Conservation (phyloP, 2,329 filamentous ascomycete species). For the Ascomycota sp. region DNA sequence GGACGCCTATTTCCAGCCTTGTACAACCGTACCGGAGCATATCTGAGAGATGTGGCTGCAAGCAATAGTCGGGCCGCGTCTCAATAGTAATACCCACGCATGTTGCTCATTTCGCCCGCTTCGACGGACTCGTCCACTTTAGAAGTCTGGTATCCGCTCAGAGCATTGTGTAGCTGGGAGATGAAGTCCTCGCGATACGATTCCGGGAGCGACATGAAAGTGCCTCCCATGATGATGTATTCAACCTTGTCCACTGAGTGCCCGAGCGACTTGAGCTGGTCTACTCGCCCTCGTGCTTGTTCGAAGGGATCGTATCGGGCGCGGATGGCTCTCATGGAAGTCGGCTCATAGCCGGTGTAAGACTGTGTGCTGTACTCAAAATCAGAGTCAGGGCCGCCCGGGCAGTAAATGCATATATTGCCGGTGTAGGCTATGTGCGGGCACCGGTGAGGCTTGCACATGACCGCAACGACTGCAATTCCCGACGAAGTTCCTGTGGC, state of each 20-base stretch:
- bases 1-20: constrained; percentile 80
- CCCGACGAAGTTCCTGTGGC: constrained; percentile 67
- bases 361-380: constrained; percentile 99
- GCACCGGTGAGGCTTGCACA: constrained; percentile 97
- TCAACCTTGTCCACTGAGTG: constrained; percentile 98
- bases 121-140: constrained; percentile 91
- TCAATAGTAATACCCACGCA: constrained; percentile 98
- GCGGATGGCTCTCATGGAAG: constrained; percentile 93
- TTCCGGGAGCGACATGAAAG: constrained; percentile 89
- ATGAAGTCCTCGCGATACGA: constrained; percentile 88
- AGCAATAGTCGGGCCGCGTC: constrained; percentile 87
- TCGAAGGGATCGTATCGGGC: constrained; percentile 96
- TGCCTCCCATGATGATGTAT: constrained; percentile 99
- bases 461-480: constrained; percentile 94
- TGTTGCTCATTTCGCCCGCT: constrained; percentile 87
- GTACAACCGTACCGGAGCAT: constrained; percentile 99
- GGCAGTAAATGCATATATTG: constrained; percentile 98
- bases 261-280: constrained; percentile 86
- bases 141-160: constrained; percentile 85
- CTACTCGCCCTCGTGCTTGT: constrained; percentile 84
- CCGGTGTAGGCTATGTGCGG: constrained; percentile 97
- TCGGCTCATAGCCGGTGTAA: constrained; percentile 96
- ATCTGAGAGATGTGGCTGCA: constrained; percentile 82
- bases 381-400: constrained; percentile 90
- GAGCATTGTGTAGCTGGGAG: constrained; percentile 83